Percentiles rank a stretch among this genome's conserved stretches.
These are phyloP conservation scores for Pyricularia sp. DNA, from an alignment of 2,329 filamentous ascomycete species.

Conservation along the genomic window DNA sequence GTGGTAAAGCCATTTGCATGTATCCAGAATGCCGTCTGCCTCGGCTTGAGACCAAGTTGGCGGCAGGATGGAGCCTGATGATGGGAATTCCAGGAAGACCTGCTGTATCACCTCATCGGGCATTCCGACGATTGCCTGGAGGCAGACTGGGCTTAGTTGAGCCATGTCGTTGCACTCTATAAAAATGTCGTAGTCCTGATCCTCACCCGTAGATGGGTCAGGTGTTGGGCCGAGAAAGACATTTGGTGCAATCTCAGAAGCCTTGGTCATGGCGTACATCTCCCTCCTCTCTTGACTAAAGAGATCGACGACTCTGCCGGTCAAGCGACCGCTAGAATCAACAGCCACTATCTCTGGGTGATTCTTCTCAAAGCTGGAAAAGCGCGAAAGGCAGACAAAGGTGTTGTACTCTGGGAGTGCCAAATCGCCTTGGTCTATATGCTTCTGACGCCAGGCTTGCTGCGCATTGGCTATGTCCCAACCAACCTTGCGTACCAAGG, in stretches of 20 bases:
- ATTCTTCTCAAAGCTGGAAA: constrained; percentile 61
- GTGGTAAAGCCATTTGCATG: constrained; percentile 83
- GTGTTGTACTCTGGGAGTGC: constrained; percentile 65
- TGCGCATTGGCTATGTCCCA: constrained; percentile 70
- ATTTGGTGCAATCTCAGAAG: constrained; percentile 81
- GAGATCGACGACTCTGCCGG: constrained; percentile 77
- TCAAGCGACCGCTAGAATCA: constrained; percentile 61
- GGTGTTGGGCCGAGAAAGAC: constrained; percentile 87
- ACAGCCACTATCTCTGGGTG: constrained; percentile 65
- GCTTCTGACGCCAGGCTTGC: constrained; percentile 59
- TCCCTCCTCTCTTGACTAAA: constrained; percentile 80
- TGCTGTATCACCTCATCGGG: constrained; percentile 30
- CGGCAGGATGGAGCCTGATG: constrained; percentile 84
- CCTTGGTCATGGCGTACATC: constrained; percentile 88
- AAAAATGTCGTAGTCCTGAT: constrained; percentile 66
- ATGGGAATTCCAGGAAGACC: constrained; percentile 68
- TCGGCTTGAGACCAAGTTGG: constrained; percentile 77
- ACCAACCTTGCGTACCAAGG: constrained; percentile 51
- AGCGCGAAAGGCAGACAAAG: constrained; percentile 60
- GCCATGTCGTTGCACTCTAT: constrained; percentile 87
- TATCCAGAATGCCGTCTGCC: constrained; percentile 74
- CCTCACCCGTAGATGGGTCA: constrained; percentile 50
- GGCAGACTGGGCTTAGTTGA: constrained; percentile 58
- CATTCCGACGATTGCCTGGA: constrained; percentile 54
- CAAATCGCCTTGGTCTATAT: constrained; percentile 43